phyloP scores from a whole-genome alignment of 371 early-diverging fungal species.

The Mucor lusitanicus region DNA sequence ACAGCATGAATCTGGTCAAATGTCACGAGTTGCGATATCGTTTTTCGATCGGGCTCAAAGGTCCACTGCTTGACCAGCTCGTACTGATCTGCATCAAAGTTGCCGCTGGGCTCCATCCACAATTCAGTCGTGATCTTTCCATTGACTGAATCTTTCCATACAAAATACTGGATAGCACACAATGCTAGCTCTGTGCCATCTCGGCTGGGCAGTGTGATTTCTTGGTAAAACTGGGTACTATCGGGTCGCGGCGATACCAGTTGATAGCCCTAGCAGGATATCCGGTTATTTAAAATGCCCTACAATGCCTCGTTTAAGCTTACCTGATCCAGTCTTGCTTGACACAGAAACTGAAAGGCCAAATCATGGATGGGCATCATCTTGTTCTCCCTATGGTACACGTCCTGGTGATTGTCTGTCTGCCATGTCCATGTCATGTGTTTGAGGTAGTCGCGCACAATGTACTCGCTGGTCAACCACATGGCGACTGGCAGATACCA shows the following conservation, averaged over 20 bases:
- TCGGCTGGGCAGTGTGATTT: slow-evolving; percentile 33
- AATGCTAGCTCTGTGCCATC: slow-evolving; percentile 26
- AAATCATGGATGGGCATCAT: slow-evolving; percentile 71
- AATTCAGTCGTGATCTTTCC: slow-evolving; percentile 71
- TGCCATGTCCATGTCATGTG: slow-evolving; percentile 73
- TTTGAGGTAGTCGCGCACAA: slow-evolving; percentile 63
- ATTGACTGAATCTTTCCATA: slow-evolving; percentile 61
- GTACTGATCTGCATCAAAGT: slow-evolving; percentile 31
- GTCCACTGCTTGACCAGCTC: slow-evolving; percentile 53
- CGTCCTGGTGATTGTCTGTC: slow-evolving; percentile 51
- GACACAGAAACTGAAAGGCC: slow-evolving; percentile 73
- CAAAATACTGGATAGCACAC: slow-evolving; percentile 68
- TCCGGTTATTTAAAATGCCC: no score
- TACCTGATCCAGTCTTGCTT: slow-evolving; percentile 70
- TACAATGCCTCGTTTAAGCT: no score
- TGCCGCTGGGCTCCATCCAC: slow-evolving; percentile 74
- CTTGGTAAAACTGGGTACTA: slow-evolving; percentile 71
- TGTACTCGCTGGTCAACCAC: slow-evolving; percentile 50
- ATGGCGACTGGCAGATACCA: slow-evolving; percentile 48
- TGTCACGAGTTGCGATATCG: slow-evolving; percentile 69
- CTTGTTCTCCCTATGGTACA: slow-evolving; percentile 52
- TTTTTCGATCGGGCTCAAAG: slow-evolving; percentile 58
- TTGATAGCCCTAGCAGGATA: slow-evolving; percentile 46
- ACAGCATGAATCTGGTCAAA: slow-evolving; percentile 77
- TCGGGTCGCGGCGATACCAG: slow-evolving; percentile 61